Conservation (phyloP, 129 eudicot species). For the Helianthus annuus region DNA sequence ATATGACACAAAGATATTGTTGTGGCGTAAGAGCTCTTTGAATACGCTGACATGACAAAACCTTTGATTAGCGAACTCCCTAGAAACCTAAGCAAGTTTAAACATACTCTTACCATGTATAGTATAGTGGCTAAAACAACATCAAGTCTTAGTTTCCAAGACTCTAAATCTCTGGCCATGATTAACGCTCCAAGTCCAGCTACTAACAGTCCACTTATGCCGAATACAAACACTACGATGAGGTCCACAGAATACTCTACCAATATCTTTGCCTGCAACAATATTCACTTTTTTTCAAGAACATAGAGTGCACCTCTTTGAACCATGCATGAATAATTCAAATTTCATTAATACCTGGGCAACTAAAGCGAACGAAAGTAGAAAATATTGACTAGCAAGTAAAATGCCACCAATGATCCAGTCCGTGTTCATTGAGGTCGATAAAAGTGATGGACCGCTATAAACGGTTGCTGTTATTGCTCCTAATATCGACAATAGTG, state of each 20-base stretch:
- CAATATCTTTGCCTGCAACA: conserved; percentile 34
- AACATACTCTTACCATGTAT: conserved; percentile 29
- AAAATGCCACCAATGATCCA: conserved; percentile 41
- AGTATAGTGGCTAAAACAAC: conserved; percentile 20
- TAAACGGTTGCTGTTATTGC: conserved; percentile 37
- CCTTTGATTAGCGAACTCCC: no score
- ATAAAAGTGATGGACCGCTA: conserved; percentile 33
- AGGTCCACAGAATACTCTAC: conserved; percentile 34
- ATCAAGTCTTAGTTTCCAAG: conserved; percentile 32
- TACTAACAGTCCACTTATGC: conserved; percentile 23
- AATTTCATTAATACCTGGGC: conserved; percentile 32
- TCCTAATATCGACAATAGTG: conserved; percentile 39
- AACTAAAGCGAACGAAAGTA: conserved; percentile 30
- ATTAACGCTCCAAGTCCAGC: conserved; percentile 30
- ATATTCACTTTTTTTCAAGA: not conserved
- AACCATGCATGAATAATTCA: not conserved
- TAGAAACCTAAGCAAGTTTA: no score
- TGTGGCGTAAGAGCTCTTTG: no score
- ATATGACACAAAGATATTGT: no score
- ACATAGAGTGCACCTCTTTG: not conserved
- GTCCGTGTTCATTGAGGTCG: conserved; percentile 9
- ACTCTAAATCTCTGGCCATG: conserved; percentile 24
- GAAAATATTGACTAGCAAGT: conserved; percentile 29
- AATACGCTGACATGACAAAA: no score
- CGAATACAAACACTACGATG: conserved; percentile 30